Percentiles rank a stretch among this genome's conserved stretches.
phyloP scores from a whole-genome alignment of 2,329 filamentous ascomycete species.

The Cordyceps militaris region DNA sequence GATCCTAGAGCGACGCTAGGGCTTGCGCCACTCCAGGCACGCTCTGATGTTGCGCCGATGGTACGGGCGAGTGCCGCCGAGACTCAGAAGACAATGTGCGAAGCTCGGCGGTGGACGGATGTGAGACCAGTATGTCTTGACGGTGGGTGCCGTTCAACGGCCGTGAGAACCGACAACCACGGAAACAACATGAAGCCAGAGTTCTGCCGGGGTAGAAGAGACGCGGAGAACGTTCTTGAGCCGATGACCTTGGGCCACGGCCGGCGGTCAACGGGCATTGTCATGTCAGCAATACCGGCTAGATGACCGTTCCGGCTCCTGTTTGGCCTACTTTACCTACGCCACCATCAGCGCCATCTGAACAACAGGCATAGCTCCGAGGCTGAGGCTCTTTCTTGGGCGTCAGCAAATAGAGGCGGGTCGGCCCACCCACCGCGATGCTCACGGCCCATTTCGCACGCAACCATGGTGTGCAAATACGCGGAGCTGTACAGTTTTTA shows the following conservation, averaged over 20 bases:
- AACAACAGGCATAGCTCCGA: no score
- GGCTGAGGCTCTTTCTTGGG: no score
- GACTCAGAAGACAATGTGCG: neutral
- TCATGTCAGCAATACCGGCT: neutral
- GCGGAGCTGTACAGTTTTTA: neutral
- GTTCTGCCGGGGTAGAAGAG: no score
- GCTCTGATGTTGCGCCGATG: neutral
- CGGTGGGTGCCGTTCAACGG: neutral
- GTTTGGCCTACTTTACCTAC: neutral
- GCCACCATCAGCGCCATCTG: neutral
- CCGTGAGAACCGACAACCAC: neutral
- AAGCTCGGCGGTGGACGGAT: neutral
- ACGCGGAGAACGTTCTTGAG: no score
- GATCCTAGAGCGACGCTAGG: conserved; percentile 1
- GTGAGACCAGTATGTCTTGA: neutral
- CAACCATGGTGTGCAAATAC: neutral
- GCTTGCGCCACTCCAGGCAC: neutral
- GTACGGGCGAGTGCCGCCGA: neutral
- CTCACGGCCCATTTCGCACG: neutral
- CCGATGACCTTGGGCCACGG: no score
- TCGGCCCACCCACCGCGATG: neutral
- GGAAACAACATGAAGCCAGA: no score
- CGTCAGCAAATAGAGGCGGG: conserved; percentile 10
- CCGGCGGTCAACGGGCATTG: no score
- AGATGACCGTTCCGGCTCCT: neutral